Evolutionary conservation across 73 alveolate genomes (phyloP).

Genomic region (Symbiodinium natans): DNA sequence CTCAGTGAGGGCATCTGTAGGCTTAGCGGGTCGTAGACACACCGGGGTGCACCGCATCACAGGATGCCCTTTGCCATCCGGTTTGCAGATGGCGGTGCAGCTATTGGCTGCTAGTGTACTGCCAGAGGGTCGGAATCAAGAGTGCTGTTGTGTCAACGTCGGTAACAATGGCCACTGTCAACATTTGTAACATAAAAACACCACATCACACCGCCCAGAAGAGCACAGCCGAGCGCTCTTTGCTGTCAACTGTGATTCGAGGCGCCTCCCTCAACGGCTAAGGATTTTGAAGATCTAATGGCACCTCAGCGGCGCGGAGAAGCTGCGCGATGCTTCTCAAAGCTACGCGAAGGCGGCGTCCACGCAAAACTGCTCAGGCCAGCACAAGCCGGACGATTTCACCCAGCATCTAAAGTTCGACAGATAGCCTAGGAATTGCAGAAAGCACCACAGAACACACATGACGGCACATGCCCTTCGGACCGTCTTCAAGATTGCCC

Average conservation of each 20-base stretch:
- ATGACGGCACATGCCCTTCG: no score
- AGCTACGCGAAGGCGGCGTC: no score
- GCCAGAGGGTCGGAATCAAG: background rate
- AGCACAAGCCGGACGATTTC: constrained; percentile 2
- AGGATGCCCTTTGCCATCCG: constrained; percentile 3
- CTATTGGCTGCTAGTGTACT: constrained; percentile 3
- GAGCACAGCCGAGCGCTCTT: background rate
- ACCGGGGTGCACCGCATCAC: no score
- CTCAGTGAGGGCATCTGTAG: no score
- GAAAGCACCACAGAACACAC: background rate
- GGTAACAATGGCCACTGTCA: background rate
- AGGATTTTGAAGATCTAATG: background rate
- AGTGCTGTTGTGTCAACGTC: background rate
- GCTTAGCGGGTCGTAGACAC: no score
- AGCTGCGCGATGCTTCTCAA: no score
- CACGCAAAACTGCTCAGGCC: background rate
- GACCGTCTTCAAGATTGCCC: no score
- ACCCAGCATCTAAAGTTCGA: constrained; percentile 26
- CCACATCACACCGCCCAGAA: background rate
- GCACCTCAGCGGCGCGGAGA: no score
- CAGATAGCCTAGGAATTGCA: background rate
- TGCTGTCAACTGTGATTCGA: background rate
- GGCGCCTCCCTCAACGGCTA: background rate
- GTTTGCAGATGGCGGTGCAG: background rate
- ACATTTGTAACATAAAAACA: no score